phyloP scores from a whole-genome alignment of 768 basidiomycete species.

The Boletus tomentosulus region DNA sequence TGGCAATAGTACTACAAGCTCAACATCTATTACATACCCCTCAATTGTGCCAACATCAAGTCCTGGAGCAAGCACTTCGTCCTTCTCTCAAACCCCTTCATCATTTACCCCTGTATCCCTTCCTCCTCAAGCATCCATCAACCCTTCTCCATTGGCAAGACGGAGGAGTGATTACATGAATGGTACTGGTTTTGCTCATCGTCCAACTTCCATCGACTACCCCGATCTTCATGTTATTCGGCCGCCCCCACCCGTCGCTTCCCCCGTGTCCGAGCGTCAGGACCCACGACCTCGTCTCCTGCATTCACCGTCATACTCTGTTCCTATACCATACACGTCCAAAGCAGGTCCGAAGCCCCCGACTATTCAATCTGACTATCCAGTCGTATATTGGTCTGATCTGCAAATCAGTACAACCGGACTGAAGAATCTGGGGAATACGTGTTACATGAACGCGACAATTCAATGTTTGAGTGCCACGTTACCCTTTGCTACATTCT shows the following conservation, averaged over 20 bases:
- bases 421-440: slow-evolving; percentile 93
- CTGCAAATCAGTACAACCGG: slow-evolving; percentile 76
- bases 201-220: slow-evolving; percentile 66
- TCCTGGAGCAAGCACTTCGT: slow-evolving; percentile 33
- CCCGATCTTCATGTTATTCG: slow-evolving; percentile 70
- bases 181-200: slow-evolving; percentile 50
- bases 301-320: slow-evolving; percentile 35
- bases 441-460: slow-evolving; percentile 99
- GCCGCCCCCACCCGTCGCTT: slow-evolving; percentile 76
- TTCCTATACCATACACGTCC: slow-evolving; percentile 17
- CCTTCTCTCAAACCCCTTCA: slow-evolving; percentile 38
- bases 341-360: slow-evolving; percentile 52
- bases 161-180: slow-evolving; percentile 77
- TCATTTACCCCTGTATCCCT: slow-evolving; percentile 45
- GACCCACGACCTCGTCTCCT: slow-evolving; percentile 61
- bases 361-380: slow-evolving; percentile 70
- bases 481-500: slow-evolving; percentile 88
- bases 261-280: slow-evolving; percentile 67
- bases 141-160: slow-evolving; percentile 68
- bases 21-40: slow-evolving; percentile 52
- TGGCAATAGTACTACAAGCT: slow-evolving; percentile 34
- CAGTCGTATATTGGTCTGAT: slow-evolving; percentile 82
- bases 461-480: slow-evolving; percentile 96
- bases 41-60: slow-evolving; percentile 40
- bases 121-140: slow-evolving; percentile 84